phyloP scores from a whole-genome alignment of 495 filamentous ascomycete genomes.

The Pyrenula aspistea region DNA sequence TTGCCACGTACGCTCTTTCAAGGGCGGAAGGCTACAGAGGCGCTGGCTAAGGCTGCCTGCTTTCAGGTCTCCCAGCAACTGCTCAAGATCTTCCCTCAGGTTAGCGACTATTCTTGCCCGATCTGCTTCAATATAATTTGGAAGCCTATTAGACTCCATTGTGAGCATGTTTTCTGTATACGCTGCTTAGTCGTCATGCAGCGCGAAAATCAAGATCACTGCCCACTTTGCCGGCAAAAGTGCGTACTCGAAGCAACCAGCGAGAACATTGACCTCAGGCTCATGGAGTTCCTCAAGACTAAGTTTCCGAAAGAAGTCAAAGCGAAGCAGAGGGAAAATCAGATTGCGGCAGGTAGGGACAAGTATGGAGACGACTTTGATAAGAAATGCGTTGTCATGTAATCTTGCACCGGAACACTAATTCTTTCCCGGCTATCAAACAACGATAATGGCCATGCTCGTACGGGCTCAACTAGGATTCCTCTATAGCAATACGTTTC shows the following conservation, averaged over 20 bases:
- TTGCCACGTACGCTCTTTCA: constrained; percentile 40
- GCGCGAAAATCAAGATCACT: constrained; percentile 39
- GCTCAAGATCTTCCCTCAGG: constrained; percentile 51
- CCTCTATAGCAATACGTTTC: no score
- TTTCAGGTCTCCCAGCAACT: constrained; percentile 51
- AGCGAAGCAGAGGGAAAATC: constrained; percentile 47
- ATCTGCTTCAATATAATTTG: constrained; percentile 56
- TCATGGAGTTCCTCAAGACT: constrained; percentile 47
- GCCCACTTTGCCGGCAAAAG: constrained; percentile 55
- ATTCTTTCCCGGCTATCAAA: no score
- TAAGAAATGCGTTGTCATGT: constrained; percentile 27
- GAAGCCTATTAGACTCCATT: constrained; percentile 54
- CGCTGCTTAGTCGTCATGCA: constrained; percentile 62
- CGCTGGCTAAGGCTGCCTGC: constrained; percentile 54
- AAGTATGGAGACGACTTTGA: constrained; percentile 34
- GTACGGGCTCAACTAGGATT: no score
- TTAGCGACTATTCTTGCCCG: constrained; percentile 64
- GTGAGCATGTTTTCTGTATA: constrained; percentile 60
- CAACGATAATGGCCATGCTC: no score
- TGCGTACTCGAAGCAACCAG: constrained; percentile 48
- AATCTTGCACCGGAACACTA: no score
- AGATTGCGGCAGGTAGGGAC: constrained; percentile 38
- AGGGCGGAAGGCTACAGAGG: constrained; percentile 36
- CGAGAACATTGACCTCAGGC: constrained; percentile 46
- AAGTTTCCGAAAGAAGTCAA: constrained; percentile 64